phyloP scores from a whole-genome alignment of 2,329 filamentous ascomycete species.

The Neonectria hederae region DNA sequence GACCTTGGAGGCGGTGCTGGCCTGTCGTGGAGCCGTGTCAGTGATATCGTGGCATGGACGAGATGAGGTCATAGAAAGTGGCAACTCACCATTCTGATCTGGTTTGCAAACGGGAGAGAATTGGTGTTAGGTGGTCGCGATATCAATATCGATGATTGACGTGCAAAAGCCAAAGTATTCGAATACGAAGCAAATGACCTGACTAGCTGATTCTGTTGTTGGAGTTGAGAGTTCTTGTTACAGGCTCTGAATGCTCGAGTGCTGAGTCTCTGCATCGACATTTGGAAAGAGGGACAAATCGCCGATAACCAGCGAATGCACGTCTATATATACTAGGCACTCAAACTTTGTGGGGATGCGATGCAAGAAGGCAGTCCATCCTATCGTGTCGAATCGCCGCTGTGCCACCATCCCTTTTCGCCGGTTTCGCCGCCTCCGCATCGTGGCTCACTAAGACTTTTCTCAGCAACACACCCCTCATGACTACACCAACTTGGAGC shows the following conservation, averaged over 20 bases:
- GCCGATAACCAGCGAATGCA: slow-evolving; percentile 6
- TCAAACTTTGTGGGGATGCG: slow-evolving; percentile 4
- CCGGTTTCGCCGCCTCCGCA: not conserved
- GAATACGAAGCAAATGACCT: slow-evolving; percentile 21
- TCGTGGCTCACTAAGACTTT: slow-evolving; percentile 37
- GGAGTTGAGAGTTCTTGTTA: slow-evolving; percentile 21
- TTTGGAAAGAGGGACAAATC: slow-evolving; percentile 22
- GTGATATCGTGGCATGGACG: not conserved
- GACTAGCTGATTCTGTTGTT: not conserved
- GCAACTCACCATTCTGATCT: slow-evolving; percentile 39
- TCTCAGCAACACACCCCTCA: slow-evolving; percentile 37
- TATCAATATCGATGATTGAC: not conserved
- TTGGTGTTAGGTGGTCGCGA: slow-evolving; percentile 5
- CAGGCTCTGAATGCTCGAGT: slow-evolving; percentile 30
- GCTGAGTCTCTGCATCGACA: slow-evolving; percentile 34
- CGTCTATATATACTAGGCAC: slow-evolving; percentile 34
- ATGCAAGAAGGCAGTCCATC: not conserved
- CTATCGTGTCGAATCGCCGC: not conserved
- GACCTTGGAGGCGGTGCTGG: slow-evolving; percentile 55
- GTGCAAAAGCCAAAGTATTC: slow-evolving; percentile 4
- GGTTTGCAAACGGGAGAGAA: slow-evolving; percentile 16
- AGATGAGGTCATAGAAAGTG: not conserved
- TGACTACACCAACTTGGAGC: not conserved
- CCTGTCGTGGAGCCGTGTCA: slow-evolving; percentile 28
- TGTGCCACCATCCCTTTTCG: not conserved